These are phyloP conservation scores for Toxoplasma gondii DNA, from an alignment of 169 alveolate genomes.

Conservation along the genomic window DNA sequence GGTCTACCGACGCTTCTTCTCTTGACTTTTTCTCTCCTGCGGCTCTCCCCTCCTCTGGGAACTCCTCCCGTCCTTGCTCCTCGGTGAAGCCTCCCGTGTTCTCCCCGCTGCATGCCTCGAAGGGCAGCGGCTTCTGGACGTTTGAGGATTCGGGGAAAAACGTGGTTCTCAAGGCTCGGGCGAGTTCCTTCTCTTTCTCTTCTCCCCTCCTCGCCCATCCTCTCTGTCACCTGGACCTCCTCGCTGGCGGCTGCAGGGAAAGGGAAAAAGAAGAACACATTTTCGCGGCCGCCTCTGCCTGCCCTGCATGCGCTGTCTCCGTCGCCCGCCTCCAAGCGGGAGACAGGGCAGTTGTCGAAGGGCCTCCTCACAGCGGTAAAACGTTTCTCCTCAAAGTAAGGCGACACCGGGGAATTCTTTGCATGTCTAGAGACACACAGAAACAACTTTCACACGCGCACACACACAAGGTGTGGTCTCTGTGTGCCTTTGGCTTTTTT, in stretches of 20 bases:
- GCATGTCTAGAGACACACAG: neutral
- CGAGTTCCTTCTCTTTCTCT: neutral
- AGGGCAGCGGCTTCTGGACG: neutral
- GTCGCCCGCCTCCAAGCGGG: slow-evolving; percentile 21
- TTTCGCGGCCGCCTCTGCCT: neutral
- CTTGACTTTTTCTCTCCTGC: neutral
- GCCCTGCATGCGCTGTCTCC: neutral
- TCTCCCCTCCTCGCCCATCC: slow-evolving; percentile 3
- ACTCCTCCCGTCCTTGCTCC: neutral
- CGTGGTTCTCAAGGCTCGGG: neutral
- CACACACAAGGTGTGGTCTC: neutral
- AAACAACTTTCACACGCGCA: neutral
- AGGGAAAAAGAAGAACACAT: neutral
- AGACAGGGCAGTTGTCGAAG: neutral
- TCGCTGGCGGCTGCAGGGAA: neutral
- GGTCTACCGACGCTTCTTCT: neutral
- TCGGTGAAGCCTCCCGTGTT: neutral
- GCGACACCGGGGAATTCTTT: neutral
- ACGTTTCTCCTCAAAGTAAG: slow-evolving; percentile 21
- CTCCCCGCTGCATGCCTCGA: neutral
- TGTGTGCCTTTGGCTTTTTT: too few relatives aligned
- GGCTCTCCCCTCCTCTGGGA: neutral
- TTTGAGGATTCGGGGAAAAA: neutral
- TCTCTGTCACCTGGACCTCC: neutral
- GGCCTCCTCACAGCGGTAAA: slow-evolving; percentile 36